Evolutionary conservation across 1,284 basidiomycete species (phyloP).

Genomic region (Filobasidium uniguttulatum): DNA sequence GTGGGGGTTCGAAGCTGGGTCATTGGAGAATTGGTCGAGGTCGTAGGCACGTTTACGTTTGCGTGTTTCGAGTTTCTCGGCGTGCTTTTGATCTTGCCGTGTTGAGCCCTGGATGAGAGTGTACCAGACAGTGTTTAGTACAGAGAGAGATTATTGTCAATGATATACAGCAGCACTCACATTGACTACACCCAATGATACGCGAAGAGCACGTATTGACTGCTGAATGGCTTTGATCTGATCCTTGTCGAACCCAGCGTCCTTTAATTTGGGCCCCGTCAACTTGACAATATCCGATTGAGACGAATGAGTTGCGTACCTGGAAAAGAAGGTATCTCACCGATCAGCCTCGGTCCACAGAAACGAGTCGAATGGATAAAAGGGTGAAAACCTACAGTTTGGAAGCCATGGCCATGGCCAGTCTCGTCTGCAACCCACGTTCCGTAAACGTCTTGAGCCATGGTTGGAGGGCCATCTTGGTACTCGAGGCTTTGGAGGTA

Average conservation of each 20-base stretch:
- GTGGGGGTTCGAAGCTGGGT: slow-evolving; percentile 2
- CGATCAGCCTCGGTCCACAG: background rate
- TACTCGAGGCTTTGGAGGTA: too few relatives aligned
- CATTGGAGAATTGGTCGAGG: slow-evolving; percentile 5
- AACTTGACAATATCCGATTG: slow-evolving; percentile 2
- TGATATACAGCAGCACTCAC: background rate
- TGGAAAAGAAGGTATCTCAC: background rate
- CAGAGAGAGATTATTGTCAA: background rate
- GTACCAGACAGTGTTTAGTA: background rate
- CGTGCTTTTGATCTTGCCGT: background rate
- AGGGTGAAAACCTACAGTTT: slow-evolving; percentile 49
- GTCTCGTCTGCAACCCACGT: slow-evolving; percentile 50
- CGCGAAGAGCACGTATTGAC: slow-evolving; percentile 44
- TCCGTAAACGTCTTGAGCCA: slow-evolving; percentile 60
- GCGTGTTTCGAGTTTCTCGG: too few relatives aligned
- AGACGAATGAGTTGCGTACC: slow-evolving; percentile 4
- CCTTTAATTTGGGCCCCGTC: slow-evolving; percentile 39
- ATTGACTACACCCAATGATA: background rate
- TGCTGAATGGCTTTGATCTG: slow-evolving; percentile 49
- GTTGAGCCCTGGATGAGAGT: background rate
- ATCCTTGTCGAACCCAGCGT: slow-evolving; percentile 53
- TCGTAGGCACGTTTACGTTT: slow-evolving; percentile 6
- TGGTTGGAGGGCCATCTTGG: slow-evolving; percentile 49
- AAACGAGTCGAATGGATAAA: background rate
- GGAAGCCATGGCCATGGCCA: slow-evolving; percentile 60